Percentiles rank a stretch among this genome's conserved stretches.
phyloP scores from a whole-genome alignment of 1,284 basidiomycete species.

The Phenoliferia sp. region DNA sequence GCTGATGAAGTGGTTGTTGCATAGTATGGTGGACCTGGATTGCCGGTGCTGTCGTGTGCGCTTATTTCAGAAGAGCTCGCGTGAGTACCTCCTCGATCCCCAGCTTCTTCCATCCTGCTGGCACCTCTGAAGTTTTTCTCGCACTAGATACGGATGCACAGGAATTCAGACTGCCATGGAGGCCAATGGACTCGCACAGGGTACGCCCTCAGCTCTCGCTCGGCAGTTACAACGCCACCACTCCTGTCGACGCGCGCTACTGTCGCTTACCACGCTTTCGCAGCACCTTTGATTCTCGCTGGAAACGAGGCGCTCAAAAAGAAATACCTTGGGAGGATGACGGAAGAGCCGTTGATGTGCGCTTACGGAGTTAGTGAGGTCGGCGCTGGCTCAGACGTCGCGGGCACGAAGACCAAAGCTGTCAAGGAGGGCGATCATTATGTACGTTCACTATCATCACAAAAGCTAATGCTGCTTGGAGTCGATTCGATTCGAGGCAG shows the following conservation, averaged over 20 bases:
- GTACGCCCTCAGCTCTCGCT: not conserved
- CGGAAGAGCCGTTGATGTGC: slow-evolving; percentile 53
- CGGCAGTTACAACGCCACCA: not conserved
- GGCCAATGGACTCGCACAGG: slow-evolving; percentile 49
- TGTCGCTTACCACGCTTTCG: not conserved
- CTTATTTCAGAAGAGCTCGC: slow-evolving; percentile 48
- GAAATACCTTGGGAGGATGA: slow-evolving; percentile 55
- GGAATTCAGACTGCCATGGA: slow-evolving; percentile 51
- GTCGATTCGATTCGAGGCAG: too few species aligned
- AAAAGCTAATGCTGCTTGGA: too few species aligned
- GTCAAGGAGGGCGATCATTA: slow-evolving; percentile 52
- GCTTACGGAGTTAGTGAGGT: slow-evolving; percentile 51
- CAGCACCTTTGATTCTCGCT: slow-evolving; percentile 51
- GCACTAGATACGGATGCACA: slow-evolving; percentile 47
- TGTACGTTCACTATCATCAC: slow-evolving; percentile 18
- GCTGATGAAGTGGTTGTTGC: not conserved
- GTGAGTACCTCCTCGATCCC: not conserved
- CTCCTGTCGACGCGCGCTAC: not conserved
- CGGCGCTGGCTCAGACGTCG: slow-evolving; percentile 53
- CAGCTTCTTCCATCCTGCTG: not conserved
- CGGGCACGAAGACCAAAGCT: slow-evolving; percentile 48
- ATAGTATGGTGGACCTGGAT: slow-evolving; percentile 51
- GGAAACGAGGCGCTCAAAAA: slow-evolving; percentile 49
- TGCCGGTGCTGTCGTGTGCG: slow-evolving; percentile 49
- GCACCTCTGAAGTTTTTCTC: not conserved